Conservation (phyloP, 164 flowering plant genomes). For the Akebia trifoliata region DNA sequence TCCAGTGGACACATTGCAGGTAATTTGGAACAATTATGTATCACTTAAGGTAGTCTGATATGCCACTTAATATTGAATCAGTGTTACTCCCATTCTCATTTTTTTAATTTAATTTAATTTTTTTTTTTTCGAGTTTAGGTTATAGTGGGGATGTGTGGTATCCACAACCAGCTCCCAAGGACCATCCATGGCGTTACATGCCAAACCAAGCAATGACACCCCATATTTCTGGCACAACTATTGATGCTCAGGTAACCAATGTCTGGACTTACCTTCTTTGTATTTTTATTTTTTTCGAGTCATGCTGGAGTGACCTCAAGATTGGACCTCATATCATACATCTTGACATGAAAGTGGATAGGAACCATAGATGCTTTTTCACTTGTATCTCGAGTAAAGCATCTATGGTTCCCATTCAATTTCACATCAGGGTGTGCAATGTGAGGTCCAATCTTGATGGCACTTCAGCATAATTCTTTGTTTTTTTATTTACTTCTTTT, state of each 20-base stretch:
- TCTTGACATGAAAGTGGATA: too few species aligned
- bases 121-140: constrained; percentile 31
- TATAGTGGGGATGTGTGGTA: constrained; percentile 99
- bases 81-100: not conserved
- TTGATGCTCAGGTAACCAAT: constrained; percentile 79
- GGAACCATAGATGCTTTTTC: too few species aligned
- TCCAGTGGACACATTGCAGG: constrained; percentile 92
- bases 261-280: not conserved
- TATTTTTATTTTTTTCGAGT: too few species aligned
- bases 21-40: constrained; percentile 18
- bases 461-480: not conserved
- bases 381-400: too few species aligned
- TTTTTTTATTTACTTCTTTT: not conserved
- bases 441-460: too few species aligned
- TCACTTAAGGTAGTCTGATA: not conserved
- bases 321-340: too few species aligned
- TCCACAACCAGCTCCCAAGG: constrained; percentile 99
- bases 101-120: not conserved
- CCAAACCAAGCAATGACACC: constrained; percentile 99
- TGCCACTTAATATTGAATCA: not conserved
- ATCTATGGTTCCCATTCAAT: too few species aligned
- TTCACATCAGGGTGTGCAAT: too few species aligned
- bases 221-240: constrained; percentile 95
- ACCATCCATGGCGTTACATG: constrained; percentile 98
- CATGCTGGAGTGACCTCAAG: too few species aligned